Base-by-base conservation (phyloP, 2,329 filamentous ascomycete species). In the Hypoxylon sp. region DNA sequence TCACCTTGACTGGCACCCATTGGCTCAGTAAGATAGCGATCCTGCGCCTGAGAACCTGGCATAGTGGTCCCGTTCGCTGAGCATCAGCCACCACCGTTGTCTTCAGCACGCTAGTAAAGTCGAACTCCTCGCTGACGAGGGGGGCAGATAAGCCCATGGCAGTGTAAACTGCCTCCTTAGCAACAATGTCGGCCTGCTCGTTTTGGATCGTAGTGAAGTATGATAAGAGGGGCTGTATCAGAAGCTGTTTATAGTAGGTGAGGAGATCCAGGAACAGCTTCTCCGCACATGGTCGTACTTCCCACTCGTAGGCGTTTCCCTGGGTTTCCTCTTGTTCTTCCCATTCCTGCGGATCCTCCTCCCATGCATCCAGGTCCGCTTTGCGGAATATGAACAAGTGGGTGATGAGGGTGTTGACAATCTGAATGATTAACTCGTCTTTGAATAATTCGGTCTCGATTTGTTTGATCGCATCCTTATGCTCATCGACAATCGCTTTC, bases 281-380 rank as follows among this genome's bases (percentile, higher is more conserved):
- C 71, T 99, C 94, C 0, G 94, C 88, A 67, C 93, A 97, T 2
- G 92, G 90, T 21, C 93, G 86, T 43, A 97, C 87, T 51, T 93
- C 90, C 75, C 92, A 97, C 65, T 97, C 91, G 81, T 89, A 97
- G 1, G 89, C 90, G 61, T 91, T 89, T 25, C 89, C 86, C 51
- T 90, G 84, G 53, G 87, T 89, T 64, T 95, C 91, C 74, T 97
- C 91, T 63, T 88, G 86, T 59, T 89, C 87, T 70, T 97, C 93
- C 92, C 94, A 99, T 44, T 95, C 91, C 69, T 99, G 91, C 0
- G 93, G 91, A 50, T 96, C 91, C 66, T 95, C 88, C 67, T 95
- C 88, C 94, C 94, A 99, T 50, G 91, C 88, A 55, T 91, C 86
- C 1, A 97, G 81, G 70, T 99, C 94, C 41, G 85, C 84, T 51